Evolutionary conservation across 306 rosid species (phyloP).

Genomic region (Alnus rubra): DNA sequence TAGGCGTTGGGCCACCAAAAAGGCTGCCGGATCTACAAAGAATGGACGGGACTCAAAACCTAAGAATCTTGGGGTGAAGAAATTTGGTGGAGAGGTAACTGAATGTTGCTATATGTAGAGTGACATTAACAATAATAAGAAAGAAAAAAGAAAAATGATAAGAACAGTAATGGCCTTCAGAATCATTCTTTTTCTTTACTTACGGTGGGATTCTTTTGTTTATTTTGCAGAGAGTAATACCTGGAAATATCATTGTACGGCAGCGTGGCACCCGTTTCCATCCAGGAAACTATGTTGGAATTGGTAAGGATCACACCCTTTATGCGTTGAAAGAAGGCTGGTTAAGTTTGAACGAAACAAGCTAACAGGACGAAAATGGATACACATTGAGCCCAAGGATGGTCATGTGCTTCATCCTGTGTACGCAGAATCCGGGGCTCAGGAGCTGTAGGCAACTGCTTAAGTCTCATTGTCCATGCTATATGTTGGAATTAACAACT

Average conservation of each 20-base stretch:
- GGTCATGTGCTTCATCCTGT: slow-evolving; percentile 88
- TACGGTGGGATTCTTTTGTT: slow-evolving; percentile 10
- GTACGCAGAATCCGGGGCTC: slow-evolving; percentile 44
- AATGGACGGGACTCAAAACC: slow-evolving; percentile 93
- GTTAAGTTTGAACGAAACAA: slow-evolving; percentile 81
- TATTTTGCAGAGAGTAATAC: slow-evolving; percentile 66
- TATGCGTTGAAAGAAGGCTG: slow-evolving; percentile 84
- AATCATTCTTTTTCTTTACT: background rate
- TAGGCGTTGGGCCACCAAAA: slow-evolving; percentile 91
- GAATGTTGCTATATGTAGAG: slow-evolving; percentile 9
- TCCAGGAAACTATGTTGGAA: slow-evolving; percentile 89
- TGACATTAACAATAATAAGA: background rate
- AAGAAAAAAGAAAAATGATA: background rate
- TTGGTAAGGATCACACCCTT: slow-evolving; percentile 84
- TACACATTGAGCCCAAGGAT: slow-evolving; percentile 76
- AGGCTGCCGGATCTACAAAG: slow-evolving; percentile 83
- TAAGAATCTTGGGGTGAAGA: slow-evolving; percentile 90
- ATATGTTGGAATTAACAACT: slow-evolving; percentile 10
- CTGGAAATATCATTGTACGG: slow-evolving; percentile 86
- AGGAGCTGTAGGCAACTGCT: slow-evolving; percentile 36
- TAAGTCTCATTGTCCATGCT: slow-evolving; percentile 22
- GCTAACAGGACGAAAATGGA: slow-evolving; percentile 81
- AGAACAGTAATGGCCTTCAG: background rate
- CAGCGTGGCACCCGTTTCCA: slow-evolving; percentile 93
- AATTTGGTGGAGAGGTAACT: slow-evolving; percentile 93